Percentiles rank a stretch among this genome's conserved stretches.
Conservation (phyloP, 2,329 filamentous ascomycete species). For the Didymella keratinophila region DNA sequence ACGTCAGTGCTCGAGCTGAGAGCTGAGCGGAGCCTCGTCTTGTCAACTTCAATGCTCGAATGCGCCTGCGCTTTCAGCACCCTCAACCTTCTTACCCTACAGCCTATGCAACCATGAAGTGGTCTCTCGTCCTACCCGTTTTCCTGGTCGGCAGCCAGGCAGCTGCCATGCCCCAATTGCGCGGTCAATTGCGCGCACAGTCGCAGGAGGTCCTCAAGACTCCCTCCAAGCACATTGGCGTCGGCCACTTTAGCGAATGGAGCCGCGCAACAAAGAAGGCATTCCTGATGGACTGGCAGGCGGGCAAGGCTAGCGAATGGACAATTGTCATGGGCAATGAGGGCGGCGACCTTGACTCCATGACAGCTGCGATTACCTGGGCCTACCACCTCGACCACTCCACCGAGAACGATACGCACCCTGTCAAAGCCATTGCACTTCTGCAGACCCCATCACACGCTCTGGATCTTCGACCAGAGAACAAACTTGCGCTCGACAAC, state of each 20-base stretch:
- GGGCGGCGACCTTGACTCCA: conserved; percentile 55
- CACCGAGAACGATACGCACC: conserved; percentile 53
- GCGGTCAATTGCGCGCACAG: conserved; percentile 23
- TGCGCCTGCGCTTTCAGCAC: conserved; percentile 9
- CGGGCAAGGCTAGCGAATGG: conserved; percentile 54
- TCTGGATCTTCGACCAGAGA: conserved; percentile 58
- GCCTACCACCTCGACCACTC: conserved; percentile 58
- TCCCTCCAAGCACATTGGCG: conserved; percentile 40
- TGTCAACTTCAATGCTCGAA: conserved; percentile 1
- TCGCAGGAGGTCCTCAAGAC: conserved; percentile 31
- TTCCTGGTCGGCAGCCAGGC: conserved; percentile 24
- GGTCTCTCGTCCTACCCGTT: conserved; percentile 23
- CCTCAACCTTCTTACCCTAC: conserved; percentile 11
- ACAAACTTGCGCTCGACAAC: conserved; percentile 56
- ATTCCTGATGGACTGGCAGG: conserved; percentile 59
- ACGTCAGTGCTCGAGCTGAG: conserved; percentile 13
- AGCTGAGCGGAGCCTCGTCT: not conserved
- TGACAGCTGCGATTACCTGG: conserved; percentile 58
- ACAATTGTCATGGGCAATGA: conserved; percentile 58
- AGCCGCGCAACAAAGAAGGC: conserved; percentile 56
- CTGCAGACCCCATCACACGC: conserved; percentile 57
- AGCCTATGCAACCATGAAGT: conserved; percentile 26
- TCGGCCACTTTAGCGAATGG: conserved; percentile 61
- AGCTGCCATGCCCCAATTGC: conserved; percentile 28
- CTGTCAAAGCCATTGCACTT: conserved; percentile 57